Percentiles rank a stretch among this genome's conserved stretches.
Evolutionary conservation across 768 basidiomycete species (phyloP).

Genomic region (Artomyces pyxidatus): DNA sequence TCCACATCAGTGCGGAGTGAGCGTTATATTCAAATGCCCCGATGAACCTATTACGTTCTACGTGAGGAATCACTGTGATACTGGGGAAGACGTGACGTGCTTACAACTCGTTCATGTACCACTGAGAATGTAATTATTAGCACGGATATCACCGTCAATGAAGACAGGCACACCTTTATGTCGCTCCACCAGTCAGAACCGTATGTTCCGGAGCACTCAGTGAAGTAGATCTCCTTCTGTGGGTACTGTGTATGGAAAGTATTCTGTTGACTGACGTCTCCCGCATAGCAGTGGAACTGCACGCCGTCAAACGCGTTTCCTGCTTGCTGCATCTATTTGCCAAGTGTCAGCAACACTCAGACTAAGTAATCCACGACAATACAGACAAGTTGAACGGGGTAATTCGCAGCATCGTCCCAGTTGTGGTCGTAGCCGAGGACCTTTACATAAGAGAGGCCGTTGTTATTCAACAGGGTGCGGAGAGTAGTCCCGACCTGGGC

Average conservation of each 20-base stretch:
- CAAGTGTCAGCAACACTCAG: neutral
- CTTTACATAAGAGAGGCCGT: slow-evolving; percentile 46
- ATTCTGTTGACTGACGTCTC: slow-evolving; percentile 44
- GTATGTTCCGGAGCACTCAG: slow-evolving; percentile 58
- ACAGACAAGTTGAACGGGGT: slow-evolving; percentile 47
- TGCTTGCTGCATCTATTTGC: slow-evolving; percentile 44
- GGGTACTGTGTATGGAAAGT: slow-evolving; percentile 49
- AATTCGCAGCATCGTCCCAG: slow-evolving; percentile 57
- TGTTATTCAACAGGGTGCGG: slow-evolving; percentile 47
- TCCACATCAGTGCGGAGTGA: slow-evolving; percentile 62
- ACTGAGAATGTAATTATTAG: slow-evolving; percentile 28
- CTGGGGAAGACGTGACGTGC: neutral
- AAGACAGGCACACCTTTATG: slow-evolving; percentile 46
- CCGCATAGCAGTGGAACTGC: slow-evolving; percentile 67
- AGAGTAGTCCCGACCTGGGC: slow-evolving; percentile 46
- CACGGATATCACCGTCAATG: neutral
- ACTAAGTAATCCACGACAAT: slow-evolving; percentile 15
- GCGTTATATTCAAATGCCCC: slow-evolving; percentile 35
- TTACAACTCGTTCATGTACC: slow-evolving; percentile 64
- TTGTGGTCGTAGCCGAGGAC: slow-evolving; percentile 65
- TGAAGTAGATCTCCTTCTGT: slow-evolving; percentile 46
- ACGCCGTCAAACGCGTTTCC: slow-evolving; percentile 52
- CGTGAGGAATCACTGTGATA: too few relatives aligned
- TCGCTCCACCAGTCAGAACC: slow-evolving; percentile 76
- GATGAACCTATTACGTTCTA: slow-evolving; percentile 31